Evolutionary conservation across 805 yeast species (phyloP).

Genomic region (Zygosaccharomyces bailii): DNA sequence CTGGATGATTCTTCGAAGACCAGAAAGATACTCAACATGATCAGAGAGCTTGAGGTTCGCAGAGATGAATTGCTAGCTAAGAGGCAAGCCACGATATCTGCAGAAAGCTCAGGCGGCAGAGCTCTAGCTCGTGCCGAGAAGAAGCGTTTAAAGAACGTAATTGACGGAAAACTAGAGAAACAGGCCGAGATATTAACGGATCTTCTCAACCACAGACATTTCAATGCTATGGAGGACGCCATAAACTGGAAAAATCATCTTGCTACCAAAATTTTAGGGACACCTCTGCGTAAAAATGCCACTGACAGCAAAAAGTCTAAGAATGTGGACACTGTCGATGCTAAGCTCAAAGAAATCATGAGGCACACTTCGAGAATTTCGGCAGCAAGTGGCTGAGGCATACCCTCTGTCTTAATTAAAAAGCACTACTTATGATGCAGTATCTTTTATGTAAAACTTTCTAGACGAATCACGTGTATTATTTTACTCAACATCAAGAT

Average conservation of each 20-base stretch:
- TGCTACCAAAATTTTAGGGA: constrained; percentile 26
- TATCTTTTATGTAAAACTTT: neutral
- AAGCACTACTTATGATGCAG: neutral
- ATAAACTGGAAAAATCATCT: constrained; percentile 29
- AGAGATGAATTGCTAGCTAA: constrained; percentile 26
- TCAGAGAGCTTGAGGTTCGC: constrained; percentile 31
- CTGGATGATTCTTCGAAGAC: constrained; percentile 37
- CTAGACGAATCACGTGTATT: constrained; percentile 6
- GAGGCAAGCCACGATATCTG: constrained; percentile 17
- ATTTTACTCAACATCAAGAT: neutral
- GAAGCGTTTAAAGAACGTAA: constrained; percentile 19
- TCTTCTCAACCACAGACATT: constrained; percentile 24
- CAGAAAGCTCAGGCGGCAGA: constrained; percentile 23
- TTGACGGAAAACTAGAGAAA: constrained; percentile 24
- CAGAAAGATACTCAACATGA: constrained; percentile 22
- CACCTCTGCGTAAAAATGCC: constrained; percentile 28
- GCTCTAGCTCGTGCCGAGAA: constrained; percentile 25
- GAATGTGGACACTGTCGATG: constrained; percentile 29
- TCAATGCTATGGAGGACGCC: constrained; percentile 23
- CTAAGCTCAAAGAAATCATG: constrained; percentile 30
- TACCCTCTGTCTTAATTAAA: too few species aligned
- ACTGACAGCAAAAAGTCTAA: constrained; percentile 29
- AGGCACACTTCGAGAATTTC: constrained; percentile 16
- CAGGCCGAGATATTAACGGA: constrained; percentile 29
- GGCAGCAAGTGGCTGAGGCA: constrained; percentile 11